phyloP scores from a whole-genome alignment of 768 basidiomycete species.

The Multifurca ochricompacta region DNA sequence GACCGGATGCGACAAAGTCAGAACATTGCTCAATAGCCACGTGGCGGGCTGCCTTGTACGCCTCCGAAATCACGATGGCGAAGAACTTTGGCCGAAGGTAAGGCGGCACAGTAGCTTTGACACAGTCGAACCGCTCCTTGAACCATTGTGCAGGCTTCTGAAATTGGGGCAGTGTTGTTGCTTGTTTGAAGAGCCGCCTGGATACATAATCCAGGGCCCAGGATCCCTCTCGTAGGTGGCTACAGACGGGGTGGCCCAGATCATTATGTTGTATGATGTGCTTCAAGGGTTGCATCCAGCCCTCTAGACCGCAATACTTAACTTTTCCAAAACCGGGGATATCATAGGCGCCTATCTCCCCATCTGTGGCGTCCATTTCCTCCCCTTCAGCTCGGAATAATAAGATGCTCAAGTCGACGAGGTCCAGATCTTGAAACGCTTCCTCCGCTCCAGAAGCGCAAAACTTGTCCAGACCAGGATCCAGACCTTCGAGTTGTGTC shows the following conservation, averaged over 20 bases:
- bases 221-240: slow-evolving; percentile 74
- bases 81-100: slow-evolving; percentile 97
- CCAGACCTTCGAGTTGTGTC: slow-evolving; percentile 72
- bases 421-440: slow-evolving; percentile 63
- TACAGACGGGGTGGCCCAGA: slow-evolving; percentile 86
- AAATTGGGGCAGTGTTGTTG: slow-evolving; percentile 51
- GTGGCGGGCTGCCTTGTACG: slow-evolving; percentile 85
- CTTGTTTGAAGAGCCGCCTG: slow-evolving; percentile 61
- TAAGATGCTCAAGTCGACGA: slow-evolving; percentile 83
- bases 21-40: slow-evolving; percentile 82
- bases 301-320: slow-evolving; percentile 91
- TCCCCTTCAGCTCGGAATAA: slow-evolving; percentile 87
- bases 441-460: slow-evolving; percentile 65
- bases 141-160: slow-evolving; percentile 74
- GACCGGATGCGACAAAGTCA: slow-evolving; percentile 78
- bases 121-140: slow-evolving; percentile 74
- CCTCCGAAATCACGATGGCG: slow-evolving; percentile 80
- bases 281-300: slow-evolving; percentile 89
- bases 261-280: slow-evolving; percentile 87
- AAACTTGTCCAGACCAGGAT: slow-evolving; percentile 60
- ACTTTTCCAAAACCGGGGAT: slow-evolving; percentile 68
- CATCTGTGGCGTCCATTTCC: slow-evolving; percentile 81
- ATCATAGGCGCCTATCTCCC: slow-evolving; percentile 75
- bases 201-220: slow-evolving; percentile 93
- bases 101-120: slow-evolving; percentile 65